phyloP scores from a whole-genome alignment of 495 filamentous ascomycete genomes.

The Penicillium angulare region DNA sequence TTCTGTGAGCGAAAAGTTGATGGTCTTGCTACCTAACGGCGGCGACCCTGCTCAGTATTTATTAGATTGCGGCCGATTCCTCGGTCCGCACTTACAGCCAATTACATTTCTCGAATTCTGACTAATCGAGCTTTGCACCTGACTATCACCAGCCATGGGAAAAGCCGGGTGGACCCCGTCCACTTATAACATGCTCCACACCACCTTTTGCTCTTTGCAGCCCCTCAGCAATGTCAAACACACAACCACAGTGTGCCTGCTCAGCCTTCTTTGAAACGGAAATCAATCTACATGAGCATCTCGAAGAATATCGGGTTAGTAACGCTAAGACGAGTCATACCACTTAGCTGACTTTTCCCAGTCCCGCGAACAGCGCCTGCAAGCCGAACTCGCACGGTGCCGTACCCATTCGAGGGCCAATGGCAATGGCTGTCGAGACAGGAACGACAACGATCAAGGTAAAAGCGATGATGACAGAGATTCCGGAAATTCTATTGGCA shows the following conservation, averaged over 20 bases:
- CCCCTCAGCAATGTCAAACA: conserved; percentile 17
- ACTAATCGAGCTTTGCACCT: conserved; percentile 6
- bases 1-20: conserved; percentile 2
- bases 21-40: conserved; percentile 12
- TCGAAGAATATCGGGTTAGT: conserved; percentile 21
- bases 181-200: not conserved
- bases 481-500: conserved; percentile 5
- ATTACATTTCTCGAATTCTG: not conserved
- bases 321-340: conserved; percentile 4
- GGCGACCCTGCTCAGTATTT: conserved; percentile 8
- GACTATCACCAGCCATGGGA: conserved; percentile 1
- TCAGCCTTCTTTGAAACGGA: conserved; percentile 20
- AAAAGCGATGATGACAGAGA: conserved; percentile 10
- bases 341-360: conserved; percentile 19
- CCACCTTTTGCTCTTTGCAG: conserved; percentile 1
- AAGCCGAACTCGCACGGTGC: conserved; percentile 16
- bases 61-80: conserved; percentile 5
- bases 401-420: conserved; percentile 14
- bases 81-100: not conserved
- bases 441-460: conserved; percentile 12
- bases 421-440: conserved; percentile 15
- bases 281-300: conserved; percentile 11
- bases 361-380: conserved; percentile 13
- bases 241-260: conserved; percentile 17
- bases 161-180: conserved; percentile 6